Conservation (phyloP, 2,329 filamentous ascomycete species). For the Hypoxylon sp. region DNA sequence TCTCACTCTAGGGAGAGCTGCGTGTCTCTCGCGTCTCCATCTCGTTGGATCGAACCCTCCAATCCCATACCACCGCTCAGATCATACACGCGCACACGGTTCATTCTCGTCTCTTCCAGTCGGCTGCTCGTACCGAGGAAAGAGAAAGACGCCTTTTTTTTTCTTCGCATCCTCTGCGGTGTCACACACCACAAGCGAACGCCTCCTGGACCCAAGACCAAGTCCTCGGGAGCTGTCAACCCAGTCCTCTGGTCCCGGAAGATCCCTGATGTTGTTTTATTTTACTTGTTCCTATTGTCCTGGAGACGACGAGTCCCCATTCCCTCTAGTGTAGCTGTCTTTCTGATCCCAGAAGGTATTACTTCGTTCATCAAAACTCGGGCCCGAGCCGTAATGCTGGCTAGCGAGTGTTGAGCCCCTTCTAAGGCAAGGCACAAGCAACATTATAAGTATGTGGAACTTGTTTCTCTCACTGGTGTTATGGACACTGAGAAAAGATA, state of each 20-base stretch:
- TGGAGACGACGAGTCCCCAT: conserved; percentile 18
- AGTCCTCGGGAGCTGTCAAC: conserved; percentile 44
- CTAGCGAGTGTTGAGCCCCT: conserved; percentile 9
- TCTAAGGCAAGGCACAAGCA: conserved; percentile 6
- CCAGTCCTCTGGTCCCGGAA: conserved; percentile 37
- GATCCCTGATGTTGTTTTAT: conserved; percentile 37
- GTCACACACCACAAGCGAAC: conserved; percentile 43
- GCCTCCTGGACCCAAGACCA: conserved; percentile 43
- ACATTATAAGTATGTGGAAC: conserved; percentile 12
- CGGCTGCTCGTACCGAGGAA: conserved; percentile 39
- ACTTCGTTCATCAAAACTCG: conserved; percentile 12
- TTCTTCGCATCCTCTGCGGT: conserved; percentile 40
- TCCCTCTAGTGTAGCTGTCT: not conserved
- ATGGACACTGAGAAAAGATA: not conserved
- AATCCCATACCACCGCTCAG: conserved; percentile 35
- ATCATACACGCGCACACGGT: conserved; percentile 33
- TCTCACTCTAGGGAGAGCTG: conserved; percentile 29
- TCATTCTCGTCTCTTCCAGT: conserved; percentile 15
- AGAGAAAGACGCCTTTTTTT: not conserved
- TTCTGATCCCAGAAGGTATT: conserved; percentile 17
- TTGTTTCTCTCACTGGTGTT: conserved; percentile 13
- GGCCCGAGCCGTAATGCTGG: conserved; percentile 5
- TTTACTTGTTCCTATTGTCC: conserved; percentile 28
- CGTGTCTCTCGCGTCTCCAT: conserved; percentile 41
- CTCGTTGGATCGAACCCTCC: conserved; percentile 36